Conservation (phyloP, 2,329 filamentous ascomycete genomes). For the Ceratocystis eucalypticola region DNA sequence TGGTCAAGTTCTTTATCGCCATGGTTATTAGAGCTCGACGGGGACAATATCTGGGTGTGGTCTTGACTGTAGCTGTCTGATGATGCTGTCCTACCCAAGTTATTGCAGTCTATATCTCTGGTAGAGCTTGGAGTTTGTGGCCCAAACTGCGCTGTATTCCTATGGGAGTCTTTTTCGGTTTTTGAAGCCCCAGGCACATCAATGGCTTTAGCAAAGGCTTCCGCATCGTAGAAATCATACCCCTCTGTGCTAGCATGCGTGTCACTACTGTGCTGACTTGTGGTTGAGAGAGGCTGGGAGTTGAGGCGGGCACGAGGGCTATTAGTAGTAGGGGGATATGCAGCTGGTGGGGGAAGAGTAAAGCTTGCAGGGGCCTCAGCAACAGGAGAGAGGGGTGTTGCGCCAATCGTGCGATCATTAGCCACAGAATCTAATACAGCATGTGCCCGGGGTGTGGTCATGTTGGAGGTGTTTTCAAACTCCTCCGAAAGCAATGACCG, state of each 20-base stretch:
- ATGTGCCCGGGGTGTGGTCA: conserved; percentile 44
- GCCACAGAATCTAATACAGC: conserved; percentile 32
- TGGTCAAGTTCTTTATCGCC: conserved; percentile 23
- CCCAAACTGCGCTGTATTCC: background rate
- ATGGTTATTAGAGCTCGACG: background rate
- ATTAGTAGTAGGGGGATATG: conserved; percentile 28
- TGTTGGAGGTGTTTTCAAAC: conserved; percentile 49
- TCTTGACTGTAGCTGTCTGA: conserved; percentile 6
- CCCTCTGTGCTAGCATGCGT: conserved; percentile 43
- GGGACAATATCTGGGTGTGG: background rate
- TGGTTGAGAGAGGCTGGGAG: conserved; percentile 38
- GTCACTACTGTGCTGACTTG: conserved; percentile 36
- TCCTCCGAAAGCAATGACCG: conserved; percentile 41
- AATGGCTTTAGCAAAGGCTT: conserved; percentile 38
- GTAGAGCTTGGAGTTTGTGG: conserved; percentile 6
- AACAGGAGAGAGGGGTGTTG: conserved; percentile 35
- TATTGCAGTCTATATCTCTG: background rate
- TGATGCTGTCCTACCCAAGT: conserved; percentile 3
- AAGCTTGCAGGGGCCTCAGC: conserved; percentile 37
- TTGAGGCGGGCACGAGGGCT: conserved; percentile 35
- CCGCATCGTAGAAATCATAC: conserved; percentile 52
- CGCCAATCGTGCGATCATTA: conserved; percentile 21
- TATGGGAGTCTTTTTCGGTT: background rate
- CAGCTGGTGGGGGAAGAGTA: conserved; percentile 34
- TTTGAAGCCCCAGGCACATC: conserved; percentile 32